These are phyloP conservation scores for Podila minutissima DNA, from an alignment of 192 early-diverging fungal species.

Conservation along the genomic window DNA sequence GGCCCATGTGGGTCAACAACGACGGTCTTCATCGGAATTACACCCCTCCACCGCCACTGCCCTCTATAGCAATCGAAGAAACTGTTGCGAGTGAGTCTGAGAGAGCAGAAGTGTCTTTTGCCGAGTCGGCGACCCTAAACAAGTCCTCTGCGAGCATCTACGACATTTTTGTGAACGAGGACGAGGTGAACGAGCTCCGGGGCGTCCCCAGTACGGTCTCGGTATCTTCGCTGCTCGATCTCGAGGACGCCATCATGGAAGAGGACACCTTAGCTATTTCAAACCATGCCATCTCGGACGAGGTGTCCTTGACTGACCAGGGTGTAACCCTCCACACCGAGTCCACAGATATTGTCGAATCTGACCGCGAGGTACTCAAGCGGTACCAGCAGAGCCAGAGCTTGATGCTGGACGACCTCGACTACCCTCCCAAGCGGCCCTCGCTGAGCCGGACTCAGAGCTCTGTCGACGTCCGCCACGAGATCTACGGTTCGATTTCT, in stretches of 20 bases:
- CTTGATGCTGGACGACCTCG: neutral
- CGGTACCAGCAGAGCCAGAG: neutral
- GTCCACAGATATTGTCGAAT: neutral
- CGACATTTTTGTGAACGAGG: neutral
- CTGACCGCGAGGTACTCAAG: neutral
- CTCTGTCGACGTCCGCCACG: constrained; percentile 19
- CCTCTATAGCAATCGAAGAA: neutral
- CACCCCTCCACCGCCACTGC: constrained; percentile 3
- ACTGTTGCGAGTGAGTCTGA: neutral
- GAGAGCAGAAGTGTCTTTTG: neutral
- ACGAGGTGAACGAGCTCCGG: neutral
- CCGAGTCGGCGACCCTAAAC: neutral
- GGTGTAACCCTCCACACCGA: neutral
- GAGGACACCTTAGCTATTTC: too few species aligned
- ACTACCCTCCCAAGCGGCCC: neutral
- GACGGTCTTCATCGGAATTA: constrained; percentile 43
- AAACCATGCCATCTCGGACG: neutral
- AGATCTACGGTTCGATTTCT: neutral
- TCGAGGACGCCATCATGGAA: neutral
- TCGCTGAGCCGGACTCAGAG: constrained; percentile 27
- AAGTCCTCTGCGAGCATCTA: neutral
- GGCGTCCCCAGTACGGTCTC: constrained; percentile 29
- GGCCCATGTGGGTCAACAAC: constrained; percentile 47
- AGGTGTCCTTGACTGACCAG: neutral
- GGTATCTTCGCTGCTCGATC: constrained; percentile 13